Evolutionary conservation across 495 filamentous ascomycete species (phyloP).

Genomic region (Neurospora sp.): DNA sequence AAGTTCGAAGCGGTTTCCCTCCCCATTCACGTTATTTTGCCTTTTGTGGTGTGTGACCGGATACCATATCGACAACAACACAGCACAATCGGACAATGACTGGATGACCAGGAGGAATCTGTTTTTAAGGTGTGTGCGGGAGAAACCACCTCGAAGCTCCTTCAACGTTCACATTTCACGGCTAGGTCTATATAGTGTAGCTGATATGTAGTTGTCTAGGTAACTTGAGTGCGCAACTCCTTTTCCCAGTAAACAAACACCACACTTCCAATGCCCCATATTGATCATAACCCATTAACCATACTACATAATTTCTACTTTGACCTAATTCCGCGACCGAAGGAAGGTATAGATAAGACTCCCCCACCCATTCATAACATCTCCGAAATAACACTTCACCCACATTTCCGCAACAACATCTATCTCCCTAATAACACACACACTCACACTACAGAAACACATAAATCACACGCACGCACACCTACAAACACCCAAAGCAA

Average conservation of each 20-base stretch:
- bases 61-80: background rate
- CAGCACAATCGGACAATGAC: background rate
- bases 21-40: background rate
- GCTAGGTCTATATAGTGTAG: background rate
- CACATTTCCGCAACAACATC: background rate
- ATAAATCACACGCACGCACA: background rate
- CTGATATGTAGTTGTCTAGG: background rate
- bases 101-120: background rate
- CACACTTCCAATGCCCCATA: background rate
- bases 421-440: background rate
- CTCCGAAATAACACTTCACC: background rate
- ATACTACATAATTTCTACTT: background rate
- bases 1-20: background rate
- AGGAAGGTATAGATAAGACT: background rate
- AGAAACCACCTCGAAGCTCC: background rate
- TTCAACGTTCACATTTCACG: background rate
- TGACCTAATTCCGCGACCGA: background rate
- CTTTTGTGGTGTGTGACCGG: background rate
- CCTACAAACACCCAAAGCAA: slow-evolving; percentile 30
- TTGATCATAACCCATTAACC: background rate
- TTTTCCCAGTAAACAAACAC: background rate
- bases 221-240: background rate
- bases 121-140: background rate
- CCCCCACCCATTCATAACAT: background rate
- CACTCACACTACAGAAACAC: background rate